A percentile compares a stretch with the other conserved stretches of the same genome.
Conservation (phyloP, 306 rosid genomes). For the Heteromeles arbutifolia region DNA sequence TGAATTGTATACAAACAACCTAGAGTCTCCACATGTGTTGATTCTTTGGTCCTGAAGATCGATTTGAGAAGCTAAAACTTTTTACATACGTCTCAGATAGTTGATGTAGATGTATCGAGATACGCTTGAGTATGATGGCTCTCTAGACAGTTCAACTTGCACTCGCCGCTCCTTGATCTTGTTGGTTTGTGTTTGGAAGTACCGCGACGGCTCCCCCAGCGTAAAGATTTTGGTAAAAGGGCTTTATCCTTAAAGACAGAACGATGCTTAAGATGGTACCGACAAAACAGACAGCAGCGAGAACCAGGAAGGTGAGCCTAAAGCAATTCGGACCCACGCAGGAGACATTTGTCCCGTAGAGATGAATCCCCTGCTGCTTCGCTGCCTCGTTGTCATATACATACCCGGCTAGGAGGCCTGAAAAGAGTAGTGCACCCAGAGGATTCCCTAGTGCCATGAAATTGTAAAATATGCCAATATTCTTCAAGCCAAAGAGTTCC, state of each 20-base stretch:
- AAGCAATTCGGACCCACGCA: constrained; percentile 71
- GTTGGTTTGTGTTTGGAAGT: constrained; percentile 36
- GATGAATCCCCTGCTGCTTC: constrained; percentile 43
- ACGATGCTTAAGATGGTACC: constrained; percentile 51
- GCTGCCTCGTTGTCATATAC: constrained; percentile 63
- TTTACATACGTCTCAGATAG: too few species aligned
- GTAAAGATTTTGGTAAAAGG: constrained; percentile 72
- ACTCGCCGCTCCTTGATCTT: background rate
- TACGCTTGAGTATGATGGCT: background rate
- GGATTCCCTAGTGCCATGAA: constrained; percentile 67
- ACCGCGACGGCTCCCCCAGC: constrained; percentile 65
- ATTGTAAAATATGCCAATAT: constrained; percentile 57
- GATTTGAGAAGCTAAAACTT: too few species aligned
- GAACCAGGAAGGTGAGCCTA: constrained; percentile 49
- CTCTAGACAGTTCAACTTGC: background rate
- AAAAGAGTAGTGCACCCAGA: constrained; percentile 72
- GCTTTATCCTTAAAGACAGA: constrained; percentile 52
- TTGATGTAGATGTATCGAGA: too few species aligned
- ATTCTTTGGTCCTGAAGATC: background rate
- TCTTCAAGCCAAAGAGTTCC: constrained; percentile 67
- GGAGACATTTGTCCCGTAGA: constrained; percentile 22
- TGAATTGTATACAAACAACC: too few species aligned
- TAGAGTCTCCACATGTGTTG: background rate
- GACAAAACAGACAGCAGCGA: constrained; percentile 49
- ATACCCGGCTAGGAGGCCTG: constrained; percentile 66